Evolutionary conservation across 1,284 basidiomycete species (phyloP).

Genomic region (Cystobasidium sp.): DNA sequence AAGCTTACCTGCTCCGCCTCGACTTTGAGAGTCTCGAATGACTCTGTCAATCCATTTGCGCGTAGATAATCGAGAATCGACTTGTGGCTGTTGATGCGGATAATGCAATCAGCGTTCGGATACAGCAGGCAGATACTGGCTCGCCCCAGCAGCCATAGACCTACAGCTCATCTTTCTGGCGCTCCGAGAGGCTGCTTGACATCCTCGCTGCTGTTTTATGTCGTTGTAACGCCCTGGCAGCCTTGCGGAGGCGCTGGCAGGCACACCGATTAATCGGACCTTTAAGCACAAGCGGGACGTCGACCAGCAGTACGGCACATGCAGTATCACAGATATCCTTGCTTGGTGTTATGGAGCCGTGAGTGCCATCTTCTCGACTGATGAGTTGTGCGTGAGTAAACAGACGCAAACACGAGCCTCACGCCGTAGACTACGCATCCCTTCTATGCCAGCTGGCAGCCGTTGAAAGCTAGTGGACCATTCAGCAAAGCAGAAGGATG

Average conservation of each 20-base stretch:
- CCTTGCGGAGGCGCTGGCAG: not conserved
- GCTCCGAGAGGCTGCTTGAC: slow-evolving; percentile 64
- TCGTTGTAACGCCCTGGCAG: too few species aligned
- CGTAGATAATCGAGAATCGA: slow-evolving; percentile 83
- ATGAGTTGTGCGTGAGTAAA: slow-evolving; percentile 12
- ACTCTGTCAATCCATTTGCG: slow-evolving; percentile 66
- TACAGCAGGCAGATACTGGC: not conserved
- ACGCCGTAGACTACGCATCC: not conserved
- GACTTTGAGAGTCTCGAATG: slow-evolving; percentile 68
- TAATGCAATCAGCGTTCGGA: not conserved
- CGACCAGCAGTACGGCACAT: too few species aligned
- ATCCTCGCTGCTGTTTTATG: not conserved
- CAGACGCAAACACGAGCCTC: slow-evolving; percentile 5
- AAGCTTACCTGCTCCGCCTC: slow-evolving; percentile 59
- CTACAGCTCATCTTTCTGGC: slow-evolving; percentile 82
- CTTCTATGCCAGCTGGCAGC: too few species aligned
- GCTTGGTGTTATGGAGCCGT: not conserved
- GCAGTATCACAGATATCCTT: too few species aligned
- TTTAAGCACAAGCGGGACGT: not conserved
- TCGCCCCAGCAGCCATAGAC: slow-evolving; percentile 52
- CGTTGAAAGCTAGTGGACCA: too few species aligned
- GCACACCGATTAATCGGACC: not conserved
- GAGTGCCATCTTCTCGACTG: not conserved
- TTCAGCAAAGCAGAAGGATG: too few species aligned
- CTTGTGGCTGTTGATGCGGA: slow-evolving; percentile 67